Base-by-base conservation (phyloP, 2,329 filamentous ascomycete species). In the Mycosphaerella arachidis region DNA sequence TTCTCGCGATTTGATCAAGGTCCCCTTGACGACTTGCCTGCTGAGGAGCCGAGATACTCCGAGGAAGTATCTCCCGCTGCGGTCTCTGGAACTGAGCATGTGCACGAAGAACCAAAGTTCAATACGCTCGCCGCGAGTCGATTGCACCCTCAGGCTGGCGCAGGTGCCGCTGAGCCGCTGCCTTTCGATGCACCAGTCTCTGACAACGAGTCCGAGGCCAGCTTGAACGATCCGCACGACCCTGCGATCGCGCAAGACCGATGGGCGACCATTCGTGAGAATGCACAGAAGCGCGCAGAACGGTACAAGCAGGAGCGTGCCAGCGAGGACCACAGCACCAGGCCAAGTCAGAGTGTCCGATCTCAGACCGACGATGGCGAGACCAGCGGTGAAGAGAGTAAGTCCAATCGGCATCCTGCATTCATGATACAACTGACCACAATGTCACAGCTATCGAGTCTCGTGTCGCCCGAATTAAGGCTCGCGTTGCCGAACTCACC, bases 231-330 rank as follows among this genome's bases (percentile, higher is more conserved):
- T 31, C 55, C 66, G 20, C 66, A 69, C 48, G 67, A 71, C 31
- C 64, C 67, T 24, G 78, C 80, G 4, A 77, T 78, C 12, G 73
- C 70, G 37, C 74, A 89, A 65, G 92, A 97, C 72, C 87, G 93
- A 57, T 99, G 94, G 94, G 93, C 93, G 0, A 91, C 96, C 75
- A 97, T 97, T 67, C 86, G 92, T 66, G 93, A 92, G 81, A 97
- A 97, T 70, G 94, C 94, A 10, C 92, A 92, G 3, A 89, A 94
- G 63, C 84, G 92, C 61, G 90, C 89, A 37, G 62, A 62, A 51
- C 56, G 50, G 29, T 51, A 56, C 31, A 59, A 61, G 33, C 54
- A 62, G 20, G 46, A 53, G 27, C 82, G 86, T 62, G 80, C 84
- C 48, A 86, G 84, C 56, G 88, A 91, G 66, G 86, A 90, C 68